Conservation (phyloP, 2,329 filamentous ascomycete genomes). For the Basipetospora chlamydospora region DNA sequence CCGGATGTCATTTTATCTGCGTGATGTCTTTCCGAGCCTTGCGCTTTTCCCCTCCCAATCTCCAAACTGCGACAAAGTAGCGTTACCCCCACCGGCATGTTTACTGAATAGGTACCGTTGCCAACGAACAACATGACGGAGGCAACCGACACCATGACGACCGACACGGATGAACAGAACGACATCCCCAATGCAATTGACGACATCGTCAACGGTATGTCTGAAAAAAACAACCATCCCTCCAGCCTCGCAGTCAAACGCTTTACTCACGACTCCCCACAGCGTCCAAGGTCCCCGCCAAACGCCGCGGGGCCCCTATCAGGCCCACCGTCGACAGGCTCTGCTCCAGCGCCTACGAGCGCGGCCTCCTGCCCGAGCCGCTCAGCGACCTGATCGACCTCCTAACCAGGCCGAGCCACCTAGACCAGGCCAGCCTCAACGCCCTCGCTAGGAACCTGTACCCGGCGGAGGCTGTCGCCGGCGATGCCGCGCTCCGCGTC, state of each 20-base stretch:
- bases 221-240: neutral
- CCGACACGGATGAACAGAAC: no score
- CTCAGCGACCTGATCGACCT: constrained; percentile 52
- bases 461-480: constrained; percentile 49
- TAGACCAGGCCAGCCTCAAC: constrained; percentile 63
- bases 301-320: constrained; percentile 48
- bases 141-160: no score
- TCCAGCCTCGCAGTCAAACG: neutral
- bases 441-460: constrained; percentile 62
- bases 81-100: no score
- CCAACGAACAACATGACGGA: no score
- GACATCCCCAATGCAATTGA: no score
- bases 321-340: constrained; percentile 50
- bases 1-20: no score
- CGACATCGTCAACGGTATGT: no score
- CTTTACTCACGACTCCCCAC: constrained; percentile 8
- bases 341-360: constrained; percentile 47
- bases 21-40: no score
- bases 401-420: constrained; percentile 47
- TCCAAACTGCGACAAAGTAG: no score
- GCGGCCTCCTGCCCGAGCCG: constrained; percentile 47
- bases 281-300: constrained; percentile 49
- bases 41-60: no score
- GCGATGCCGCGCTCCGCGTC: constrained; percentile 46
- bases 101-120: no score